Evolutionary conservation across 495 filamentous ascomycete species (phyloP).

Genomic region (Hyaloscypha finlandica): DNA sequence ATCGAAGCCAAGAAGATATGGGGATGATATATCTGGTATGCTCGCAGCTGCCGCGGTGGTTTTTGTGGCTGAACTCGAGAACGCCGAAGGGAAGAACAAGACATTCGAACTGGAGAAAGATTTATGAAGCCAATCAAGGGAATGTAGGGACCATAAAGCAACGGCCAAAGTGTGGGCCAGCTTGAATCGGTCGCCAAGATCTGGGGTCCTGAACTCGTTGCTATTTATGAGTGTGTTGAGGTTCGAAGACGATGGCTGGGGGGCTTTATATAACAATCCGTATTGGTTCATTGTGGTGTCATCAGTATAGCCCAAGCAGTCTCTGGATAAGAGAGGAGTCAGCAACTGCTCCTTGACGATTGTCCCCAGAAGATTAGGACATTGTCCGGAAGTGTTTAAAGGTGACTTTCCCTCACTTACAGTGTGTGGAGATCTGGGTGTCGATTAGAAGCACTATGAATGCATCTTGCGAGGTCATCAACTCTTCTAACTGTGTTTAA

Average conservation of each 20-base stretch:
- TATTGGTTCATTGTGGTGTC: constrained; percentile 35
- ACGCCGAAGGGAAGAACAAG: constrained; percentile 37
- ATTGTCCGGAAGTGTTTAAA: not conserved
- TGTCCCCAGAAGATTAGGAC: no score
- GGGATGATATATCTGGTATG: constrained; percentile 30
- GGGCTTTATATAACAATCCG: constrained; percentile 27
- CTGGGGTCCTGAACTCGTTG: constrained; percentile 34
- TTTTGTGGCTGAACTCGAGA: constrained; percentile 23
- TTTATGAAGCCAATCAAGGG: constrained; percentile 44
- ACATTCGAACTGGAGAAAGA: constrained; percentile 34
- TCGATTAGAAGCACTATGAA: constrained; percentile 37
- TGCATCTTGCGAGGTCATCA: constrained; percentile 42
- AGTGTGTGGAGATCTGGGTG: constrained; percentile 42
- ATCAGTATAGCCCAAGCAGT: constrained; percentile 42
- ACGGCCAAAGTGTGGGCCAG: constrained; percentile 38
- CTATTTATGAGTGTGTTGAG: constrained; percentile 34
- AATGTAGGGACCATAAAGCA: constrained; percentile 40
- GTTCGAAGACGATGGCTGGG: constrained; percentile 23
- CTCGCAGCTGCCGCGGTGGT: constrained; percentile 24
- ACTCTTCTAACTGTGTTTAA: constrained; percentile 36
- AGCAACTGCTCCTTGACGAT: not conserved
- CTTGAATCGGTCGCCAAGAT: constrained; percentile 38
- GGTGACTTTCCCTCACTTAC: not conserved
- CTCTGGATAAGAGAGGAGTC: constrained; percentile 2
- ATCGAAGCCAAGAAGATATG: constrained; percentile 41